phyloP scores from a whole-genome alignment of 2,329 filamentous ascomycete species.

The Colletotrichum horii region DNA sequence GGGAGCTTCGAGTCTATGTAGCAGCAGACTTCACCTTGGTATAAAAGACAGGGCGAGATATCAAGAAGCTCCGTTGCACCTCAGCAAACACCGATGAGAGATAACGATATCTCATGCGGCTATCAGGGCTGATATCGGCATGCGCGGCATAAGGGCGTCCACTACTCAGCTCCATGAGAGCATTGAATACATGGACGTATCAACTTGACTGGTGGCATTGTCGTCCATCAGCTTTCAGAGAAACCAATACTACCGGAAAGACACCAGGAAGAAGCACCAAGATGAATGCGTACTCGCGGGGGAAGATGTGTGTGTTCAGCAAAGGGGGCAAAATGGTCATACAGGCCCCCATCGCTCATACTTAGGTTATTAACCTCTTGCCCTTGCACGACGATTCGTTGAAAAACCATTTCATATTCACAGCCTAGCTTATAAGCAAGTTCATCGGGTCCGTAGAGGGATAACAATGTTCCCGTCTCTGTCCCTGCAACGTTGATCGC shows the following conservation, averaged over 20 bases:
- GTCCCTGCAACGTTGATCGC: neutral
- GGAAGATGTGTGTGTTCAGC: no score
- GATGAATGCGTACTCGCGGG: neutral
- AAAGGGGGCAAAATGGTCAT: neutral
- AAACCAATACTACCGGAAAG: neutral
- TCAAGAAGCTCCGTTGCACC: rapidly evolving
- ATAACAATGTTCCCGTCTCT: neutral
- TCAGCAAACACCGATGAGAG: neutral
- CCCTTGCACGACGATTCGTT: no score
- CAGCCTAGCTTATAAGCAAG: neutral
- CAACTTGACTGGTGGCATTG: no score
- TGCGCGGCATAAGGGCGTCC: rapidly evolving
- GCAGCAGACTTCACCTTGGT: neutral
- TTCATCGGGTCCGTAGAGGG: neutral
- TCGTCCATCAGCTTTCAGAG: neutral
- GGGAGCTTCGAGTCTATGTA: neutral
- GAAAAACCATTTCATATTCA: neutral
- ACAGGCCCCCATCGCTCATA: neutral
- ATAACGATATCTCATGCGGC: neutral
- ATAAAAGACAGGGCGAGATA: neutral
- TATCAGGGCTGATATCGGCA: rapidly evolving
- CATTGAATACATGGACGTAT: rapidly evolving
- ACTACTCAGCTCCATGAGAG: rapidly evolving
- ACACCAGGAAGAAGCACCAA: neutral
- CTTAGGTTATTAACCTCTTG: no score